Percentiles rank a stretch among this genome's conserved stretches.
These are phyloP conservation scores for Cymbomonas tetramitiformis DNA, from an alignment of 139 green algal species.

Conservation along the genomic window DNA sequence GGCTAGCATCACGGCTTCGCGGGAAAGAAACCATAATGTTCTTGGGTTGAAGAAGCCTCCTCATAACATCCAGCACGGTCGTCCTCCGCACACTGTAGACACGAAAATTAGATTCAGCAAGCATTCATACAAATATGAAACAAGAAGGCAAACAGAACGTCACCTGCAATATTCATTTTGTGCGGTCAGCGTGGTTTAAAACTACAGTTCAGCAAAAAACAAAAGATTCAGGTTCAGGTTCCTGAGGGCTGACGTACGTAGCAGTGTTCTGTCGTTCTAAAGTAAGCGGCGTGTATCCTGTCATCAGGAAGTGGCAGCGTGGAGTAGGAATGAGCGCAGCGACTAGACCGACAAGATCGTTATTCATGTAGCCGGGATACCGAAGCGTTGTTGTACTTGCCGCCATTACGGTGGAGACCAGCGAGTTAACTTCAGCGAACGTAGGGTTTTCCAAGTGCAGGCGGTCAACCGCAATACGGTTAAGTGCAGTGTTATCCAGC, in stretches of 20 bases:
- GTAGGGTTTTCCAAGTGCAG: constrained; percentile 46
- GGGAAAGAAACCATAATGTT: constrained; percentile 92
- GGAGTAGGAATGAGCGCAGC: constrained; percentile 82
- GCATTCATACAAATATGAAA: neutral
- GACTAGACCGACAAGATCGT: constrained; percentile 88
- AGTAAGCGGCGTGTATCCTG: constrained; percentile 77
- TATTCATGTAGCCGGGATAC: constrained; percentile 99
- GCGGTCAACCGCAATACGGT: constrained; percentile 60
- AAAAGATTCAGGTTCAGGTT: no score
- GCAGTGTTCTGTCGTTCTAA: neutral
- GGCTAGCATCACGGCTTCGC: constrained; percentile 48
- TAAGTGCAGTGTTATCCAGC: constrained; percentile 73
- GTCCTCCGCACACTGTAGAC: constrained; percentile 58
- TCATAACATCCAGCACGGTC: constrained; percentile 95
- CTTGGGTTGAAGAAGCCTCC: constrained; percentile 55
- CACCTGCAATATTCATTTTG: no score
- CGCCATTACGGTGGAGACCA: constrained; percentile 96
- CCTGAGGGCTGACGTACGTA: neutral
- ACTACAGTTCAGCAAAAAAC: no score
- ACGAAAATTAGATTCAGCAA: neutral
- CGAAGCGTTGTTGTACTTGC: constrained; percentile 87
- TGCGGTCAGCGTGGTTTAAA: no score
- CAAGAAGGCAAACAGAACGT: no score
- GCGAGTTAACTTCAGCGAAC: constrained; percentile 79
- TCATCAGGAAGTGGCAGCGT: constrained; percentile 91